Conservation (phyloP, 805 yeast species). For the Candida easanensis region DNA sequence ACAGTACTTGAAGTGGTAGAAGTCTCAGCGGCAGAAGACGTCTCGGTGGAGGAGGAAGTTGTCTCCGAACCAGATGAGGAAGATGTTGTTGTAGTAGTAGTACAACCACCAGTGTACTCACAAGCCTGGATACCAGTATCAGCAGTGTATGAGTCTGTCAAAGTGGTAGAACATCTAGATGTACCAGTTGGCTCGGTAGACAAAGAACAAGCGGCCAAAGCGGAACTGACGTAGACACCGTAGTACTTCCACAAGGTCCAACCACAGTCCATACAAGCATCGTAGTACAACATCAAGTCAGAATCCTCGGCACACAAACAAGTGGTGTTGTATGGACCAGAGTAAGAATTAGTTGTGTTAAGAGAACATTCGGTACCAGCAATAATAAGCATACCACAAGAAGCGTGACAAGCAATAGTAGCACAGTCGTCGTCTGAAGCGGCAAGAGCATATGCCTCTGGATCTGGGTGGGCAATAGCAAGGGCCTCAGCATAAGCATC, state of each 20-base stretch:
- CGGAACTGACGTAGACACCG: conserved; percentile 5
- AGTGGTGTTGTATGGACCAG: background rate
- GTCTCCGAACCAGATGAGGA: no score
- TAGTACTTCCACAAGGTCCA: conserved; percentile 12
- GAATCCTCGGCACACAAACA: background rate
- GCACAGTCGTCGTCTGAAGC: conserved; percentile 6
- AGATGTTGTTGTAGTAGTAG: no score
- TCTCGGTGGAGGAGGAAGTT: background rate
- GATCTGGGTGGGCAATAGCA: conserved; percentile 7
- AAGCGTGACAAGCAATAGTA: conserved; percentile 9
- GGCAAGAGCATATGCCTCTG: conserved; percentile 8
- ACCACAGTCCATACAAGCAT: conserved; percentile 13
- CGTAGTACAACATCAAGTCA: conserved; percentile 3
- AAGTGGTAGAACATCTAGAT: background rate
- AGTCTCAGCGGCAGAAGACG: background rate
- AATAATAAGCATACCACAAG: conserved; percentile 11
- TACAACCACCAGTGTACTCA: no score
- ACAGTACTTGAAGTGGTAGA: background rate
- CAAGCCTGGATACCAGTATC: background rate
- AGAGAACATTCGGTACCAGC: conserved; percentile 7
- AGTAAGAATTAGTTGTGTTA: background rate
- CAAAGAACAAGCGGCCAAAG: background rate
- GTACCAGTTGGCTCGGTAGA: background rate
- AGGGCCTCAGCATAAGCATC: conserved; percentile 3
- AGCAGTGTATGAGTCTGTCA: background rate